Percentiles rank a stretch among this genome's conserved stretches.
These are phyloP conservation scores for Hibiscus trionum DNA, from an alignment of 345 rosid genomes.

Conservation along the genomic window DNA sequence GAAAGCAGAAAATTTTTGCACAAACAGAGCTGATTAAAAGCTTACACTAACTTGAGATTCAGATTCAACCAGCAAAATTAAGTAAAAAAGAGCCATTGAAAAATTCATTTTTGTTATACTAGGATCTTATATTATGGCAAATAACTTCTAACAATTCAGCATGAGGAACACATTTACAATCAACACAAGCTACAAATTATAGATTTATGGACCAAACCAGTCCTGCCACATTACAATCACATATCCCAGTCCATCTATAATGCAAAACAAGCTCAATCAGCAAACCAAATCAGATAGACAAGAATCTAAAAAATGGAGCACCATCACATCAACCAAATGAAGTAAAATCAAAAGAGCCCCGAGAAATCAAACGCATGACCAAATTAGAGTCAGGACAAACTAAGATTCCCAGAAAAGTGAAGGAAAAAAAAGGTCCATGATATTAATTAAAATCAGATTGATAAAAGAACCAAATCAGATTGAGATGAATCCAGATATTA, in stretches of 20 bases:
- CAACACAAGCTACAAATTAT: not conserved
- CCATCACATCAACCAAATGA: not conserved
- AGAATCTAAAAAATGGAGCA: not conserved
- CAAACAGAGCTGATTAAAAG: not conserved
- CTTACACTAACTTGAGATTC: not conserved
- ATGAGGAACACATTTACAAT: not conserved
- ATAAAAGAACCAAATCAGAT: not conserved
- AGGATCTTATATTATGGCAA: slow-evolving; percentile 7
- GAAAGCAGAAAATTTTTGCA: not conserved
- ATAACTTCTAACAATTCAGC: not conserved
- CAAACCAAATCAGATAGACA: not conserved
- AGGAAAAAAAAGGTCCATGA: not conserved
- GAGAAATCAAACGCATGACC: not conserved
- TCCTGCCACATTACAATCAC: slow-evolving; percentile 4
- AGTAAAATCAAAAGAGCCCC: not conserved
- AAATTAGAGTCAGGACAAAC: not conserved
- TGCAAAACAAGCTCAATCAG: slow-evolving; percentile 10
- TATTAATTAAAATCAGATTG: not conserved
- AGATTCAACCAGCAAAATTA: slow-evolving; percentile 8
- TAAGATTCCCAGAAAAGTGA: not conserved
- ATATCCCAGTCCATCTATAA: not conserved
- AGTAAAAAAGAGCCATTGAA: slow-evolving; percentile 2
- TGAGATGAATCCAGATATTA: not conserved
- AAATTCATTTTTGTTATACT: not conserved
- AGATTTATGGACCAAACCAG: not conserved